Conservation (phyloP, 257 asterid genomes). For the Avicennia marina region DNA sequence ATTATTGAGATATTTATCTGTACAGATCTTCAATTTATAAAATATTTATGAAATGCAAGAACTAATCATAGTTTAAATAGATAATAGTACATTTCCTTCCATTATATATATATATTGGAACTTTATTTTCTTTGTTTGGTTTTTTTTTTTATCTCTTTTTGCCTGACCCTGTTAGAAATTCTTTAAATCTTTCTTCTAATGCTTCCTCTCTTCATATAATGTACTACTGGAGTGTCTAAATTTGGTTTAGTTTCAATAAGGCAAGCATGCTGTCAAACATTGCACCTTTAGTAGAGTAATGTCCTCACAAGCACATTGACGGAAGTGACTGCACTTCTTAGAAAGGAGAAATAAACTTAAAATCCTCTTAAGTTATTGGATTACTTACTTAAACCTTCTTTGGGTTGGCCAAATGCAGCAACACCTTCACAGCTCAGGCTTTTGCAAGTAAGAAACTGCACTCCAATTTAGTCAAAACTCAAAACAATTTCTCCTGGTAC, state of each 20-base stretch:
- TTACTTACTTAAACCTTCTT: background rate
- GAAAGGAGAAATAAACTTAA: background rate
- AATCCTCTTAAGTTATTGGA: background rate
- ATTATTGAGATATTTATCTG: too few species aligned
- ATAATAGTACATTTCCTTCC: background rate
- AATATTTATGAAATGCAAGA: conserved; percentile 11
- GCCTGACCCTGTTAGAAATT: too few species aligned
- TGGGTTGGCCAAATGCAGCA: background rate
- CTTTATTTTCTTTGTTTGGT: too few species aligned
- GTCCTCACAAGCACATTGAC: background rate
- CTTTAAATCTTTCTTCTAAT: too few species aligned
- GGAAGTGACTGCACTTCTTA: background rate
- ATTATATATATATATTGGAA: background rate
- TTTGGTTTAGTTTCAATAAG: background rate
- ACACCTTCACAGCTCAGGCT: background rate
- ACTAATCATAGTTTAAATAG: conserved; percentile 11
- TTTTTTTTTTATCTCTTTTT: too few species aligned
- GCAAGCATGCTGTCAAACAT: background rate
- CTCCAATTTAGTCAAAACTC: background rate
- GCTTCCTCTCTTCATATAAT: too few species aligned
- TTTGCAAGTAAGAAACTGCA: background rate
- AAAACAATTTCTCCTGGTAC: background rate
- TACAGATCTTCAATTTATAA: too few species aligned
- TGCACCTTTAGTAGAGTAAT: background rate
- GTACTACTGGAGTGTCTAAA: too few species aligned